phyloP scores from a whole-genome alignment of 148 eudicot genomes.

The Fagopyrum homotropicum region DNA sequence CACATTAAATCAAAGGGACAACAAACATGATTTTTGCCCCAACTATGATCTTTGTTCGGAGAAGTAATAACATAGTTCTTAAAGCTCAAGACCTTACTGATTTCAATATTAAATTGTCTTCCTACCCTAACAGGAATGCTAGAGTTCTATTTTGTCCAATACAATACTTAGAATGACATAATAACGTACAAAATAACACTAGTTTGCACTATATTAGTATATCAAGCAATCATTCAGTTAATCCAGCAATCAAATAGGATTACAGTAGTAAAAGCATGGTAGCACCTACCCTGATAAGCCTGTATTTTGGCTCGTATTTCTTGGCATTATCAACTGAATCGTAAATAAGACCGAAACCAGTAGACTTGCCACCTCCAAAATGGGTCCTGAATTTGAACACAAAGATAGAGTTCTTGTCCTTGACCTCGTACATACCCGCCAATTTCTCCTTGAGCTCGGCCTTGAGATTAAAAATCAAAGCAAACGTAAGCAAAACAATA shows the following conservation, averaged over 20 bases:
- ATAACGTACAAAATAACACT: not conserved
- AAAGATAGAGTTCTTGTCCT: constrained; percentile 35
- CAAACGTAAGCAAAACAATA: not conserved
- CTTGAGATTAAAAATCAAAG: constrained; percentile 14
- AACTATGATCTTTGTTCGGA: no score
- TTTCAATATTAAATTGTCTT: no score
- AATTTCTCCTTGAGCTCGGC: constrained; percentile 43
- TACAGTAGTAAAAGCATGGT: not conserved
- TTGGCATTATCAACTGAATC: constrained; percentile 53
- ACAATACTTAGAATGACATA: no score
- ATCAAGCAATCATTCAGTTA: not conserved
- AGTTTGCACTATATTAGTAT: no score
- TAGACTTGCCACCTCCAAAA: constrained; percentile 59
- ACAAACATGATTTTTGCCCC: no score
- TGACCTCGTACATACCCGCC: constrained; percentile 42
- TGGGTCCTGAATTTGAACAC: constrained; percentile 54
- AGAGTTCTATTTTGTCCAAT: no score
- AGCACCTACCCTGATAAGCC: constrained; percentile 40
- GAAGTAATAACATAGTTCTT: no score
- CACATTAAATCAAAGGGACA: no score
- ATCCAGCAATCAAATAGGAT: not conserved
- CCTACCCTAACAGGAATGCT: no score
- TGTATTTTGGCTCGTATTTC: constrained; percentile 49
- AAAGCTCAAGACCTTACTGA: no score
- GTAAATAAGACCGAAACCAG: constrained; percentile 48